phyloP scores from a whole-genome alignment of 139 green algal genomes.

The Choricystis sp. region DNA sequence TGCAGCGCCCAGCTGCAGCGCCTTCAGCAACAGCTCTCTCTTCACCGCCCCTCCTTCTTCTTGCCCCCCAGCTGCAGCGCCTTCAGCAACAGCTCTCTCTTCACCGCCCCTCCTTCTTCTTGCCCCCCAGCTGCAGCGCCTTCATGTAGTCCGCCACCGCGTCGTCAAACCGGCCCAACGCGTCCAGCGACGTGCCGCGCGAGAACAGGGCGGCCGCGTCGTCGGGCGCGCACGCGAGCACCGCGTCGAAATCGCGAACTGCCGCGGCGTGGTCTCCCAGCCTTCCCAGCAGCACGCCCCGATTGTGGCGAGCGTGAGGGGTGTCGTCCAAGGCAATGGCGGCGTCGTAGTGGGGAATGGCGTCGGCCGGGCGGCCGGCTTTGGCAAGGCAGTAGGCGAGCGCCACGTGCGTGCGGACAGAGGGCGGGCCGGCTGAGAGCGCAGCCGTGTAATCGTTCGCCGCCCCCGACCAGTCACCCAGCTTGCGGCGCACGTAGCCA shows the following conservation, averaged over 20 bases:
- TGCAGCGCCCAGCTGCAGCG: too few relatives aligned
- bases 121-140: not conserved
- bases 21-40: too few relatives aligned
- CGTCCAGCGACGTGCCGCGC: not conserved
- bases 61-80: not conserved
- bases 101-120: too few relatives aligned
- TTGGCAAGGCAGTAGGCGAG: not conserved
- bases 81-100: not conserved
- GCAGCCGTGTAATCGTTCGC: conserved; percentile 37
- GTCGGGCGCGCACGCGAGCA: not conserved
- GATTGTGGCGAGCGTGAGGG: not conserved
- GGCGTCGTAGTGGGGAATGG: not conserved
- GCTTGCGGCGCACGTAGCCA: conserved; percentile 37
- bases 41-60: too few relatives aligned
- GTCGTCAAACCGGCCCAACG: not conserved
- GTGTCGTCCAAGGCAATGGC: not conserved
- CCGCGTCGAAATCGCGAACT: not conserved
- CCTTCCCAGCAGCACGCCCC: not conserved
- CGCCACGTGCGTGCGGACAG: not conserved
- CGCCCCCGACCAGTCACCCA: conserved; percentile 41
- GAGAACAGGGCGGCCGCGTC: not conserved
- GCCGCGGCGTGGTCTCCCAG: not conserved
- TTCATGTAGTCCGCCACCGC: not conserved
- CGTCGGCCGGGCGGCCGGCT: too few relatives aligned
- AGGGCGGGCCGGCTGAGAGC: not conserved